Percentiles rank a stretch among this genome's conserved stretches.
phyloP scores from a whole-genome alignment of 495 filamentous ascomycete species.

The Penicillium daleae region DNA sequence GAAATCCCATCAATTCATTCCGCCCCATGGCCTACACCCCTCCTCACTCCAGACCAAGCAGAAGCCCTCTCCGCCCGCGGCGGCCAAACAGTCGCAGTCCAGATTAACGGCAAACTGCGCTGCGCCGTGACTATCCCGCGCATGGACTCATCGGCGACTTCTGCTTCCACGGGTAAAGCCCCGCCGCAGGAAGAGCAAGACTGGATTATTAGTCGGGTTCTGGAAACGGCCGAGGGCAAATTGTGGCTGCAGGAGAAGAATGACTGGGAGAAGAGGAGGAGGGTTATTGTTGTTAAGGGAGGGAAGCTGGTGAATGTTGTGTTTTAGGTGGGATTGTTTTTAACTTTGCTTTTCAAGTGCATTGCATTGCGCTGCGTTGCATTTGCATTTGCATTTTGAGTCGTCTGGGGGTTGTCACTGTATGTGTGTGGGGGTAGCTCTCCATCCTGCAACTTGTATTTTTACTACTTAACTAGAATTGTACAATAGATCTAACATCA shows the following conservation, averaged over 20 bases:
- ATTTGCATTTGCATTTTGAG: background rate
- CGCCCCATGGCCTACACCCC: constrained; percentile 55
- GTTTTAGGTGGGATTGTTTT: constrained; percentile 37
- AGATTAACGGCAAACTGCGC: constrained; percentile 75
- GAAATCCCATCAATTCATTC: constrained; percentile 49
- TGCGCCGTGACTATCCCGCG: constrained; percentile 63
- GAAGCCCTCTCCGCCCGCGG: constrained; percentile 48
- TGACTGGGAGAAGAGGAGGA: constrained; percentile 49
- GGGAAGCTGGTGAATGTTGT: constrained; percentile 56
- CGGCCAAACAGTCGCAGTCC: constrained; percentile 62
- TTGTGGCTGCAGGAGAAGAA: constrained; percentile 51
- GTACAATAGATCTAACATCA: constrained; percentile 2
- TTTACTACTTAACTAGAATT: constrained; percentile 1
- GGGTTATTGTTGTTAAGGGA: constrained; percentile 52
- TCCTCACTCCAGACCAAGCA: constrained; percentile 47
- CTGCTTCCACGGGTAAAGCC: constrained; percentile 19
- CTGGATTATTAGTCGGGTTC: constrained; percentile 60
- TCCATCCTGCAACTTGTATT: constrained; percentile 14
- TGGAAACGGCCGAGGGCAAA: constrained; percentile 50
- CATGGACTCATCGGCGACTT: constrained; percentile 28
- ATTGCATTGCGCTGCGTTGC: background rate
- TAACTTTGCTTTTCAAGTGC: background rate
- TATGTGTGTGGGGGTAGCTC: background rate
- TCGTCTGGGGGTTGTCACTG: background rate
- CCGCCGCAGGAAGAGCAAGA: constrained; percentile 43